These are phyloP conservation scores for Phtheirospermum japonicum DNA, from an alignment of 257 asterid species.

Conservation along the genomic window DNA sequence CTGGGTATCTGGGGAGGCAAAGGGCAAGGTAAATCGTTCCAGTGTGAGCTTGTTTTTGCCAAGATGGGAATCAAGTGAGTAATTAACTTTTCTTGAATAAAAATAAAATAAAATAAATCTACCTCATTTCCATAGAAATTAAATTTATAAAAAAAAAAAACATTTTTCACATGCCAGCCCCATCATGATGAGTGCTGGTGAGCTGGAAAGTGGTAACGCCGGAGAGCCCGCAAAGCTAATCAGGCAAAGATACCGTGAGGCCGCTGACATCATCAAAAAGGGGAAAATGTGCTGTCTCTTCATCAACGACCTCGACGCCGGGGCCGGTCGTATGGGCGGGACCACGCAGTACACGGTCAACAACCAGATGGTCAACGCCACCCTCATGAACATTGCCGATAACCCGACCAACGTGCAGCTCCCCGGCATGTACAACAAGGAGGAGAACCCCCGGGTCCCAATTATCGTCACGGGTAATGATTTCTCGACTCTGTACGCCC, in stretches of 20 bases:
- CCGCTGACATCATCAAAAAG: slow-evolving; percentile 44
- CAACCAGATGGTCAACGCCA: slow-evolving; percentile 74
- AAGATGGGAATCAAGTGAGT: slow-evolving; percentile 58
- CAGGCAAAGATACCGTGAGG: slow-evolving; percentile 58
- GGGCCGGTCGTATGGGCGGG: slow-evolving; percentile 63
- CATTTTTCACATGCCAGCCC: slow-evolving; percentile 41
- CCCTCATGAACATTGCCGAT: slow-evolving; percentile 71
- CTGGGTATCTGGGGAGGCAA: slow-evolving; percentile 63
- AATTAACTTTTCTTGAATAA: neutral
- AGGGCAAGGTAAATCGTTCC: slow-evolving; percentile 63
- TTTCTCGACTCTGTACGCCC: slow-evolving; percentile 58
- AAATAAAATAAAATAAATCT: no score
- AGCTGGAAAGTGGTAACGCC: slow-evolving; percentile 56
- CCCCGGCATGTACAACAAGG: slow-evolving; percentile 75
- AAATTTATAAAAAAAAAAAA: no score
- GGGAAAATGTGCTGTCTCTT: slow-evolving; percentile 59
- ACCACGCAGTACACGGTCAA: slow-evolving; percentile 71
- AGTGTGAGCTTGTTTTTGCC: slow-evolving; percentile 57
- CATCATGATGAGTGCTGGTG: slow-evolving; percentile 63
- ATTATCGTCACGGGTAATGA: slow-evolving; percentile 61
- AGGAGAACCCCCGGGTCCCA: slow-evolving; percentile 62
- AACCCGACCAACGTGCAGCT: slow-evolving; percentile 62
- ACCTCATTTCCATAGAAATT: no score
- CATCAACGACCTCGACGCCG: slow-evolving; percentile 70
- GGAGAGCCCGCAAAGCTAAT: slow-evolving; percentile 63